These are phyloP conservation scores for Cajanus cajan DNA, from an alignment of 306 rosid species.

Conservation along the genomic window DNA sequence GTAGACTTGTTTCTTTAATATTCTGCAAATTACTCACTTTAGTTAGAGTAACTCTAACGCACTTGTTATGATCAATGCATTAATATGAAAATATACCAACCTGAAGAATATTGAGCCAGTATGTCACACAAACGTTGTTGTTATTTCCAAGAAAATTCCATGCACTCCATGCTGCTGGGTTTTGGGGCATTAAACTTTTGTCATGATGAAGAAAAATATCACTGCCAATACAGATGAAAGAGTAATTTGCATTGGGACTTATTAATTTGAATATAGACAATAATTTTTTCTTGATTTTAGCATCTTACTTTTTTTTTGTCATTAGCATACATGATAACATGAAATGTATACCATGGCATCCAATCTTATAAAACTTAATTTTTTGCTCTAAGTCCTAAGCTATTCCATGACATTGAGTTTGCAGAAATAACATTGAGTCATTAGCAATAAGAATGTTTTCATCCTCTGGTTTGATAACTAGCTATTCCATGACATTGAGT, in stretches of 20 bases:
- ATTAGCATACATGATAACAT: background rate
- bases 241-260: conserved; percentile 41
- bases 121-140: conserved; percentile 71
- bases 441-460: too few relatives aligned
- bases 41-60: background rate
- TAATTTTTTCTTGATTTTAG: conserved; percentile 3
- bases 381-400: background rate
- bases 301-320: background rate
- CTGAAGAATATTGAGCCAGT: conserved; percentile 97
- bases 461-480: too few relatives aligned
- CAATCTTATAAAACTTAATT: background rate
- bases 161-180: conserved; percentile 95
- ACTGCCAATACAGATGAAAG: conserved; percentile 67
- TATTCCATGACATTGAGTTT: background rate
- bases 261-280: conserved; percentile 18
- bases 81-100: conserved; percentile 38
- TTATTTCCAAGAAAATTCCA: conserved; percentile 89
- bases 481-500: background rate
- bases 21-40: conserved; percentile 51
- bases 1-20: conserved; percentile 55
- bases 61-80: background rate
- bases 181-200: conserved; percentile 83
- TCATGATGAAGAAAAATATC: conserved; percentile 92
- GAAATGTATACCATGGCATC: background rate
- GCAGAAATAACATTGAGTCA: background rate